Conservation (phyloP, 352 stramenopile genomes). For the Globisporangium parvum region DNA sequence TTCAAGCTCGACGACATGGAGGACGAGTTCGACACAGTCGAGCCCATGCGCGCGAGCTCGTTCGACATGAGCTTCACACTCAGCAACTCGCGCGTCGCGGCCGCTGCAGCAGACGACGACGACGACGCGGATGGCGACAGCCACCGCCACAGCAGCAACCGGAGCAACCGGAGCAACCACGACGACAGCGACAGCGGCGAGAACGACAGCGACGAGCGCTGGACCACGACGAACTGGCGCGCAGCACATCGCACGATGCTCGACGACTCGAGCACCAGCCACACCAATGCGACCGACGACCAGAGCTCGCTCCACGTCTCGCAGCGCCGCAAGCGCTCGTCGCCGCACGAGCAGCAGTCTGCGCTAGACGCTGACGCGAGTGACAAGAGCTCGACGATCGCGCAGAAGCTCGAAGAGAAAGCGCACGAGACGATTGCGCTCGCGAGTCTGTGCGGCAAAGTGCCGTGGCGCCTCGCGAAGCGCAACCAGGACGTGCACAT, state of each 20-base stretch:
- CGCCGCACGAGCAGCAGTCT: neutral
- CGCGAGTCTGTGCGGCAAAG: constrained; percentile 44
- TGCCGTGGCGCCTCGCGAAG: constrained; percentile 65
- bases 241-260: constrained; percentile 11
- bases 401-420: constrained; percentile 63
- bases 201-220: constrained; percentile 15
- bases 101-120: constrained; percentile 14
- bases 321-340: constrained; percentile 1
- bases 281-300: neutral
- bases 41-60: constrained; percentile 82
- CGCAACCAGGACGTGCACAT: constrained; percentile 80
- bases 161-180: neutral
- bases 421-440: constrained; percentile 60
- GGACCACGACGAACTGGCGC: constrained; percentile 15
- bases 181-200: constrained; percentile 6
- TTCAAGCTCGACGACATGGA: constrained; percentile 78
- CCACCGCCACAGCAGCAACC: neutral
- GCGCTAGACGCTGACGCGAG: neutral
- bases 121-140: constrained; percentile 7
- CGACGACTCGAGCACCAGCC: constrained; percentile 1
- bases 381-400: constrained; percentile 31
- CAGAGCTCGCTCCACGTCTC: constrained; percentile 12
- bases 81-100: constrained; percentile 34
- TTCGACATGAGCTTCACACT: constrained; percentile 88
- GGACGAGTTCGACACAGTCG: constrained; percentile 72